Base-by-base conservation (phyloP, 2,329 filamentous ascomycete species). In the Stagonosporopsis cucurbitacearum region DNA sequence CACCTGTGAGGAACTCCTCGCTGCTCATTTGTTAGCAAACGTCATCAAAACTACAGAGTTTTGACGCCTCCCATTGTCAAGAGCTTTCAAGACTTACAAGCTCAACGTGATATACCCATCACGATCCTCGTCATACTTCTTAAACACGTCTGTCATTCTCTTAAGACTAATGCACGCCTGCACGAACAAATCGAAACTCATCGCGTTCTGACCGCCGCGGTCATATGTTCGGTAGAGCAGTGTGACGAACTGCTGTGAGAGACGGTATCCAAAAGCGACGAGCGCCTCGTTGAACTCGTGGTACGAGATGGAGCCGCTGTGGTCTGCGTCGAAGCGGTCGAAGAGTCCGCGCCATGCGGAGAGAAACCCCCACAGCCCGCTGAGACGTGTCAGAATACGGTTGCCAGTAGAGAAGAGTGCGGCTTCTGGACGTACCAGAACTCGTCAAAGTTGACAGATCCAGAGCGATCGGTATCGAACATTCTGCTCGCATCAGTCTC, bases 91-190 rank as follows among this genome's bases (percentile, higher is more conserved):
- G 11, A 81, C 81, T 78, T 74, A 82, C 80, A 84, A 84, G 67
- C 80, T 82, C 67, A 84, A 65, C 39, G 81, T 84, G 58, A 84
- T 84, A 60, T 93, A 98, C 1, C 95, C 95, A 77, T 98, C 95
- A 37, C 95, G 86, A 76, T 99, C 95, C 69, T 96, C 91, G 67
- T 99, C 95, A 75, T 98, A 99, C 78, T 93, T 94, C 83, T 99
- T 99, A 76, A 99, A 99, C 25, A 96, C 92, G 76, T 99, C 95
- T 57, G 95, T 99, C 94, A 99, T 98, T 67, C 95, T 86, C 84
- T 98, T 97, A 69, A 99, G 82, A 67, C 88, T 92, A 73, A 99
- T 98, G 77, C 95, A 98, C 48, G 92, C 92, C 82, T 99, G 95
- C 58, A 99, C 95, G 71, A 99, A 99, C 47, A 99, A 78, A 79